Evolutionary conservation across 768 basidiomycete species (phyloP).

Genomic region (Leccinum longicurvipes): DNA sequence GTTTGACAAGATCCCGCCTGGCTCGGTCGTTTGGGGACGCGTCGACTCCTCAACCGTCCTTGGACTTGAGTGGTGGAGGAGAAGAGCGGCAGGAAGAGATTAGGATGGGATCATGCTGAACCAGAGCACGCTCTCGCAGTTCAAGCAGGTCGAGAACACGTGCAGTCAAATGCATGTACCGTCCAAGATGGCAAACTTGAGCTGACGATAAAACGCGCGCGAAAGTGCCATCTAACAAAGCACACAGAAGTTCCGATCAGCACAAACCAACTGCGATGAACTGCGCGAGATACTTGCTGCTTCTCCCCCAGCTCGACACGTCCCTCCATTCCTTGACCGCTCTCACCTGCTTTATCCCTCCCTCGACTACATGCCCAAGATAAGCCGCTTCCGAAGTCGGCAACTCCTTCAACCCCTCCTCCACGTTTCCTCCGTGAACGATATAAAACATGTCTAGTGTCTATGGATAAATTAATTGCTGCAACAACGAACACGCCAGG

Average conservation of each 20-base stretch:
- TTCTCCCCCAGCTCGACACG: conserved; percentile 91
- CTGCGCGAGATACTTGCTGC: conserved; percentile 55
- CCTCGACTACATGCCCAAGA: conserved; percentile 75
- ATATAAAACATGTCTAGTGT: conserved; percentile 61
- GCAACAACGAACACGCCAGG: conserved; percentile 73
- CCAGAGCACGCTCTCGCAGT: too few relatives aligned
- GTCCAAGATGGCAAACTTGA: conserved; percentile 81
- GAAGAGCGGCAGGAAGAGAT: too few relatives aligned
- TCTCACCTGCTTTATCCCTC: conserved; percentile 91
- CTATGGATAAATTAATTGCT: conserved; percentile 93
- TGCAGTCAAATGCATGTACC: conserved; percentile 44
- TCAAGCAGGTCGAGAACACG: too few relatives aligned
- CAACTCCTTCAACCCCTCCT: conserved; percentile 61
- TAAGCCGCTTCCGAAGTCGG: conserved; percentile 79
- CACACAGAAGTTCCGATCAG: too few relatives aligned
- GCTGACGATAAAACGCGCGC: too few relatives aligned
- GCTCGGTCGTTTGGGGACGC: too few relatives aligned
- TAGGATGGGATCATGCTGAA: too few relatives aligned
- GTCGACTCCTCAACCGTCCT: too few relatives aligned
- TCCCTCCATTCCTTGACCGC: conserved; percentile 94
- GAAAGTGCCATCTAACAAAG: too few relatives aligned
- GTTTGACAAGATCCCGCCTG: too few relatives aligned
- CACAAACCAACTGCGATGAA: too few relatives aligned
- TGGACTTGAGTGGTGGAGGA: too few relatives aligned
- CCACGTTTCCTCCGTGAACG: conserved; percentile 44